Evolutionary conservation across 257 asterid genomes (phyloP), one percentile per base, ranked within the genome.

Genomic region (Rhazya stricta): DNA sequence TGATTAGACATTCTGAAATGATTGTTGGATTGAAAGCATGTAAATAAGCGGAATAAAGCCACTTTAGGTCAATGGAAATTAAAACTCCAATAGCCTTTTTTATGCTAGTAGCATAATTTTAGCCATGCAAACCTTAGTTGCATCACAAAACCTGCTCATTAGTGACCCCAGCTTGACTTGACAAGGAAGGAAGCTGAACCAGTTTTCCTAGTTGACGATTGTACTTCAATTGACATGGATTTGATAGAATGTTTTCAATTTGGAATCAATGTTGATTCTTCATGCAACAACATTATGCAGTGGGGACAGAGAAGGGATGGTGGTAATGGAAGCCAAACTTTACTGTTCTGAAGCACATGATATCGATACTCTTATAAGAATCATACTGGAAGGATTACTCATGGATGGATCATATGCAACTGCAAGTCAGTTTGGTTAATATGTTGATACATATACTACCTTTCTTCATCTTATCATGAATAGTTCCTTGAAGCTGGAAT

Each of bases 221-320:
- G 69, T 69, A 65, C 75, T 36, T 69, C 2, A 42, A 58, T 73
- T 54, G 79, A 75, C 46, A 46, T 71, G 63, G 76, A 77, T 63
- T 80, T 67, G 78, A 79, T 21, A 36, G 75, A 60, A 70, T 56
- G 66, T 41, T 5, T 63, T 67, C 67, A 79, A 79, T 39, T 74
- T 63, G 29, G 78, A 78, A 75, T 70, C 69, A 70, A 57, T 45
- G 15, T 62, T 23, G 25, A 42, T 45, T 23, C 15, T 45, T 67
- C 67, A 1, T 63, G 45, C 39, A 36, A n/a, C 45, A 50, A 58
- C 42, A 62, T 54, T 54, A 56, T 71, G 67, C 48, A 56, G 74
- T 76, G 58, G 82, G 81, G 82, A 74, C 84, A 74, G 32, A 30
- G 27, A 80, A 77, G 21, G 78, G 83, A 80, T 60, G 86, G 42